Evolutionary conservation across 495 filamentous ascomycete genomes (phyloP), one percentile per base, ranked within the genome.

Genomic region (Hyaloscypha variabilis): DNA sequence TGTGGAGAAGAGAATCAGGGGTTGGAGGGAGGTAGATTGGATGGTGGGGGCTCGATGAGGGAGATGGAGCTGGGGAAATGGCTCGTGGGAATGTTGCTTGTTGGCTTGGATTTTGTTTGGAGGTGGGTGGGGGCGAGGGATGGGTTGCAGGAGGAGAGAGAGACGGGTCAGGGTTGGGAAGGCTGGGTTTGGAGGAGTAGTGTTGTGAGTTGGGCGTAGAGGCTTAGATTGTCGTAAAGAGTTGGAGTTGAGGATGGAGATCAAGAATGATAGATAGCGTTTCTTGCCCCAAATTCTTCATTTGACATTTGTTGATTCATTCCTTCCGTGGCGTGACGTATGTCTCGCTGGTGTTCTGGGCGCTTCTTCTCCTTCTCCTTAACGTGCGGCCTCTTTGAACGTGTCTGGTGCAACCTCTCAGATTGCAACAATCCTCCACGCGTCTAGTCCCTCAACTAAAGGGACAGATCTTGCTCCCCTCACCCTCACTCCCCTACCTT

Each of bases 171-270:
- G 4, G 66, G 62, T 8, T 65, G 53, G 53, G 51, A 57, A 2
- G 60, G 55, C 6, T 68, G 62, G 66, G 30, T 34, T 49, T 65
- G 62, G 62, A 68, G 62, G 62, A 64, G 50, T 36, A 68, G 34
- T 61, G 58, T 64, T 13, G 29, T 30, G 1, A 46, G 24, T 50
- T 54, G 21, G 3, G 6, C 49, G 6, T 21, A 17, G 21, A 25
- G 4, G 0, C 1, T 4, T 29, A 21, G 29, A 21, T 6, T 29
- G 25, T 57, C 19, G 19, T 5, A 29, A 29, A 19, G 4, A 4
- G 17, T 4, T 14, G 39, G 17, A 1, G 39, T n/a, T n/a, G 4
- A 46, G 0, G 19, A 46, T 46, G 39, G 39, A 46, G 14, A 46
- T 14, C 10, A 19, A 14, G 39, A 14, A 46, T 46, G 4, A 57